phyloP scores from a whole-genome alignment of 768 basidiomycete species.

The Calocybe cyanea region DNA sequence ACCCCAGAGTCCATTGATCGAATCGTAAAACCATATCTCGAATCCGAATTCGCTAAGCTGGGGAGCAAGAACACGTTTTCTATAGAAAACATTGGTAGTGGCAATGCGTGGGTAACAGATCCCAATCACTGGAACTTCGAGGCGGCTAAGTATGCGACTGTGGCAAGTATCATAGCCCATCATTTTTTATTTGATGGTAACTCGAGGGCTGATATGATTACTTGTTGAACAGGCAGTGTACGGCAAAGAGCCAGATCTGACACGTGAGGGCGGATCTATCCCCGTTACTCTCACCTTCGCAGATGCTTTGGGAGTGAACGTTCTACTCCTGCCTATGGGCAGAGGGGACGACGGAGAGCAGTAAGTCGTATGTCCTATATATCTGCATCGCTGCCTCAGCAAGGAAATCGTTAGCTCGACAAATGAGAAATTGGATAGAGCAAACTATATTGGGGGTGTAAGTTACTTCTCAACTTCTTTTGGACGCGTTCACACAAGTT shows the following conservation, averaged over 20 bases:
- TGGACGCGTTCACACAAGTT: too few species aligned
- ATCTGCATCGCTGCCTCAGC: not conserved
- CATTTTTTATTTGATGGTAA: too few species aligned
- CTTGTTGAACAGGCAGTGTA: constrained; percentile 59
- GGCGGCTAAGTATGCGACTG: constrained; percentile 84
- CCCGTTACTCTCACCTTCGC: constrained; percentile 94
- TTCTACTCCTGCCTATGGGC: constrained; percentile 88
- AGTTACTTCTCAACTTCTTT: constrained; percentile 23
- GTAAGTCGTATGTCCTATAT: constrained; percentile 40
- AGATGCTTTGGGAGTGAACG: constrained; percentile 81
- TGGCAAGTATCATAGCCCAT: too few species aligned
- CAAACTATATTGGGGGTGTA: constrained; percentile 87
- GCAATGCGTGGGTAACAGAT: constrained; percentile 87
- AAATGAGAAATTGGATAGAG: constrained; percentile 90
- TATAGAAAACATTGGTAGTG: constrained; percentile 74
- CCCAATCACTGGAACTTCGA: constrained; percentile 90
- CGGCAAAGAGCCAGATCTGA: constrained; percentile 72
- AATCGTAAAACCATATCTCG: constrained; percentile 65
- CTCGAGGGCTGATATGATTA: too few species aligned
- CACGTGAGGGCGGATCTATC: constrained; percentile 89
- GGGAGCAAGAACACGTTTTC: constrained; percentile 78
- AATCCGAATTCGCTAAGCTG: constrained; percentile 83
- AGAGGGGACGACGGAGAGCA: constrained; percentile 93
- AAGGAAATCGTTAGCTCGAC: constrained; percentile 54
- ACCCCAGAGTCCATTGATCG: constrained; percentile 71